Evolutionary conservation across 805 yeast genomes (phyloP).

Genomic region (Phaffomyces thermotolerans): DNA sequence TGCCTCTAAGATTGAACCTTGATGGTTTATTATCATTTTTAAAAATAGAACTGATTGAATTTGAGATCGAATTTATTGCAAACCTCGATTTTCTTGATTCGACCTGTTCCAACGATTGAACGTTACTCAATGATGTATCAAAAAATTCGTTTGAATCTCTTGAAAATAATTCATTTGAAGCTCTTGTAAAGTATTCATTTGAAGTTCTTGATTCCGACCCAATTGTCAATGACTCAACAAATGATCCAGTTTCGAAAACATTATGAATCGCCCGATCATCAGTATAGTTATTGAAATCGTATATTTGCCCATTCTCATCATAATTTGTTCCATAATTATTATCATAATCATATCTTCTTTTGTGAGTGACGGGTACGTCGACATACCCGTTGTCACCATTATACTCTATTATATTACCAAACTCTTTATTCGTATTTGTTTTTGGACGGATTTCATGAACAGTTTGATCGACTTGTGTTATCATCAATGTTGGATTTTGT

Average conservation of each 20-base stretch:
- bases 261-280: background rate
- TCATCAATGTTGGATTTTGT: background rate
- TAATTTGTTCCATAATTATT: too few relatives aligned
- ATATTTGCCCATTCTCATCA: background rate
- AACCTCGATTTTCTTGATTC: slow-evolving; percentile 18
- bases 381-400: slow-evolving; percentile 6
- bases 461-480: background rate
- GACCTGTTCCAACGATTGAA: slow-evolving; percentile 6
- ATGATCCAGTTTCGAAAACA: slow-evolving; percentile 1
- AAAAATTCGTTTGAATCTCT: slow-evolving; percentile 11
- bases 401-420: background rate
- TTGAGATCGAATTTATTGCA: slow-evolving; percentile 14
- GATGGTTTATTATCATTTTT: slow-evolving; percentile 14
- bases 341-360: background rate
- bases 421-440: background rate
- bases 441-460: background rate
- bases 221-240: slow-evolving; percentile 18
- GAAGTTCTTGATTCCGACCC: slow-evolving; percentile 23
- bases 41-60: slow-evolving; percentile 20
- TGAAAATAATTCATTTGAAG: slow-evolving; percentile 14
- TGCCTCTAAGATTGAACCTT: slow-evolving; percentile 32
- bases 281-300: background rate
- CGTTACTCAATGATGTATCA: slow-evolving; percentile 1
- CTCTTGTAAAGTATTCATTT: slow-evolving; percentile 32
- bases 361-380: slow-evolving; percentile 1